These are phyloP conservation scores for Eimeria praecox DNA, from an alignment of 169 alveolate genomes.

Conservation along the genomic window DNA sequence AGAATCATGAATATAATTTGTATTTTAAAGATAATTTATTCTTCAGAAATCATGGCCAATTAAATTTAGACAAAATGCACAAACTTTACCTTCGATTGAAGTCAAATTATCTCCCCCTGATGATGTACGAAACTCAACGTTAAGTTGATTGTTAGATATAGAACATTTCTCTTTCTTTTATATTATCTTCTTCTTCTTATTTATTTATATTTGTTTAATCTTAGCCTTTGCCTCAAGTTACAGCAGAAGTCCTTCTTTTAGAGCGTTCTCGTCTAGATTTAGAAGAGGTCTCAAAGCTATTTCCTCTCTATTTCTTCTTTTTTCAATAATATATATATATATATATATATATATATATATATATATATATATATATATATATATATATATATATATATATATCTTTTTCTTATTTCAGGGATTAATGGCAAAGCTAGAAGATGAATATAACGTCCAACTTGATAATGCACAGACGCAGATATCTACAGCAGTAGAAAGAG, in stretches of 20 bases:
- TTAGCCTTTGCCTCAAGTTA: constrained; percentile 83
- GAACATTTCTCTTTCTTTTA: neutral
- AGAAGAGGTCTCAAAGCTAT: constrained; percentile 64
- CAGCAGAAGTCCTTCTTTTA: constrained; percentile 78
- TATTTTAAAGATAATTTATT: neutral
- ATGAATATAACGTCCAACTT: constrained; percentile 81
- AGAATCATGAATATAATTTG: neutral
- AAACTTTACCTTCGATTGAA: constrained; percentile 83
- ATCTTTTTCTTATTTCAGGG: constrained; percentile 52
- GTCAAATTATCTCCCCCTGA: constrained; percentile 83
- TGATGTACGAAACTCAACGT: constrained; percentile 80
- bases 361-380: too few relatives aligned
- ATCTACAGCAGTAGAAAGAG: constrained; percentile 76
- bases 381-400: too few relatives aligned
- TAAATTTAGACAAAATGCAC: constrained; percentile 77
- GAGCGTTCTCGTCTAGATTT: constrained; percentile 78
- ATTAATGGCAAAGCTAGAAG: constrained; percentile 81
- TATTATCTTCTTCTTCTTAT: neutral
- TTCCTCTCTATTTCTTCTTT: neutral
- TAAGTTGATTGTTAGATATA: too few relatives aligned
- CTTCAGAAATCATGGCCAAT: constrained; percentile 81
- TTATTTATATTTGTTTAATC: neutral
- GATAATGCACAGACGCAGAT: constrained; percentile 79
- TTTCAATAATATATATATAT: too few relatives aligned
- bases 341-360: too few relatives aligned